A percentile compares a stretch with the other conserved stretches of the same genome.
These are phyloP conservation scores for Monosporascus sp. DNA, from an alignment of 2,329 filamentous ascomycete species.

Conservation along the genomic window DNA sequence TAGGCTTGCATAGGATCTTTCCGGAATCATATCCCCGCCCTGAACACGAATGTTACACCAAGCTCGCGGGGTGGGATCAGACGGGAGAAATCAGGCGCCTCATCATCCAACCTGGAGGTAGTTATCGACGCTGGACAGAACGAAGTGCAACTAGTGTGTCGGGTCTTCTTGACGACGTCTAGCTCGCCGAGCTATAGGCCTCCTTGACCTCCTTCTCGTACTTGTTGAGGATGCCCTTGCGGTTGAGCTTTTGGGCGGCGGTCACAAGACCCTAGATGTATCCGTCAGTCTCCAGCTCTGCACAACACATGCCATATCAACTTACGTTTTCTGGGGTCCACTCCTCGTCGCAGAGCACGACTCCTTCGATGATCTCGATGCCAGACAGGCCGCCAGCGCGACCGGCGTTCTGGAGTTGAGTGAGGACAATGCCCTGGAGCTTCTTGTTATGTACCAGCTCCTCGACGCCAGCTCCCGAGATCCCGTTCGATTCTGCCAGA, in stretches of 20 bases:
- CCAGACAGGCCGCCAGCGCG: conserved; percentile 56
- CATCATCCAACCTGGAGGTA: background rate
- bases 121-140: no score
- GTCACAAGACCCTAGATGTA: conserved; percentile 53
- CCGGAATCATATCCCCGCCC: background rate
- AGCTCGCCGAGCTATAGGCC: conserved; percentile 45
- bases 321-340: conserved; percentile 71
- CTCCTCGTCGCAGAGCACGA: conserved; percentile 66
- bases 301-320: conserved; percentile 10
- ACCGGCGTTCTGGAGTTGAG: conserved; percentile 57
- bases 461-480: conserved; percentile 55
- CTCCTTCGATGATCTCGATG: conserved; percentile 67
- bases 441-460: conserved; percentile 64
- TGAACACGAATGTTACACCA: background rate
- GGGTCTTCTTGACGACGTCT: conserved; percentile 1
- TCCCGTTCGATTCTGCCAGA: conserved; percentile 40
- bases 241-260: conserved; percentile 67
- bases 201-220: conserved; percentile 57
- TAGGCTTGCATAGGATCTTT: background rate
- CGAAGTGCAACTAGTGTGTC: background rate
- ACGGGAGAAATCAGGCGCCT: background rate
- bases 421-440: conserved; percentile 56
- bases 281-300: conserved; percentile 18
- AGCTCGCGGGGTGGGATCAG: no score
- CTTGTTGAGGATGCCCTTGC: conserved; percentile 58